Conservation (phyloP, 1,139 yeast genomes). For the Protomyces inundatus region DNA sequence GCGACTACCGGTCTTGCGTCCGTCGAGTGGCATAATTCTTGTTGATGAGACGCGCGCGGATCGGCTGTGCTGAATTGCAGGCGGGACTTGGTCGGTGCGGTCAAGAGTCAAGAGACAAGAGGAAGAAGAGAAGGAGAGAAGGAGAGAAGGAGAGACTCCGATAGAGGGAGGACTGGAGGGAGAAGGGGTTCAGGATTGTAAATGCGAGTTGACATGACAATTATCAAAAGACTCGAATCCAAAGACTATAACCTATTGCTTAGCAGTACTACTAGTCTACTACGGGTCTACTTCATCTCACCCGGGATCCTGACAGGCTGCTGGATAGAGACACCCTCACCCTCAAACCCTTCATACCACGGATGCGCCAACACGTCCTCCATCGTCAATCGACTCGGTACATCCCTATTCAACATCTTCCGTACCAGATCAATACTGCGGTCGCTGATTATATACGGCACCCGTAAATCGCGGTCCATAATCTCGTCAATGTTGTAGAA, state of each 20-base stretch:
- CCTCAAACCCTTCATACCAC: constrained; percentile 46
- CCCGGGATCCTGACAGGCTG: background rate
- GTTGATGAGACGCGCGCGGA: background rate
- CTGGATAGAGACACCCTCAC: constrained; percentile 11
- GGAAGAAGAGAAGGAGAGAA: too few species aligned
- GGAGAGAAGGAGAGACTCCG: background rate
- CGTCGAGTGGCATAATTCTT: background rate
- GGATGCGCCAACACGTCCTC: constrained; percentile 59
- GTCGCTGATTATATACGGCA: constrained; percentile 59
- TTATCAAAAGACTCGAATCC: background rate
- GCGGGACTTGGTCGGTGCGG: background rate
- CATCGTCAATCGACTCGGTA: constrained; percentile 64
- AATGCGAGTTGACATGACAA: background rate
- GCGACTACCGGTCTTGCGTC: background rate
- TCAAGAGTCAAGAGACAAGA: too few species aligned
- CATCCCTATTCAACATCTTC: constrained; percentile 60
- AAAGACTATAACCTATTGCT: too few species aligned
- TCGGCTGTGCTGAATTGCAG: background rate
- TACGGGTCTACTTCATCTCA: background rate
- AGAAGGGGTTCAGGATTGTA: too few species aligned
- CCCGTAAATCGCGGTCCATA: constrained; percentile 75
- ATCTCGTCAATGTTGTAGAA: constrained; percentile 78
- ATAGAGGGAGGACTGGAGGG: too few species aligned
- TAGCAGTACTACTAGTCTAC: background rate
- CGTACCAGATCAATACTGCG: constrained; percentile 53